Percentiles rank a stretch among this genome's conserved stretches.
These are phyloP conservation scores for Akanthomyces lecanii DNA, from an alignment of 2,329 filamentous ascomycete genomes.

Conservation along the genomic window DNA sequence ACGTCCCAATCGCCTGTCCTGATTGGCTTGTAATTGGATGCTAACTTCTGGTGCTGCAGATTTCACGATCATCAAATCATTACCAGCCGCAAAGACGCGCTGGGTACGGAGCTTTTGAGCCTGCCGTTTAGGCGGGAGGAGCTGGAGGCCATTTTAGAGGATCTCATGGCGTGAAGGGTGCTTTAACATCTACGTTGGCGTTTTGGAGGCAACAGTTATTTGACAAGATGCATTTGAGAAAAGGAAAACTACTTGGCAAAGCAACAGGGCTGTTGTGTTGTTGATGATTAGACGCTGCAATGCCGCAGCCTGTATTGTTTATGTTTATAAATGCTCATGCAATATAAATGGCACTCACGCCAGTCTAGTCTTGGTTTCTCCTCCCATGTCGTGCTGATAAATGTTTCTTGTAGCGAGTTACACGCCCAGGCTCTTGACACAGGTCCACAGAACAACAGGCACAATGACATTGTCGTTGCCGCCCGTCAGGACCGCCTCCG, in stretches of 20 bases:
- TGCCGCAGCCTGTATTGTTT: not conserved
- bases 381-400: too few species aligned
- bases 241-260: too few species aligned
- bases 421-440: constrained; percentile 72
- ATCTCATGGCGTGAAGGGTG: constrained; percentile 39
- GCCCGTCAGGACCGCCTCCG: constrained; percentile 91
- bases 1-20: constrained; percentile 28
- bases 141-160: constrained; percentile 82
- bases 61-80: constrained; percentile 99
- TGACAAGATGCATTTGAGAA: not conserved
- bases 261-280: not conserved
- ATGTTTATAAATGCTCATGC: not conserved
- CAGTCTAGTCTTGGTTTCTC: not conserved
- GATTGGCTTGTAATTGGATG: not conserved
- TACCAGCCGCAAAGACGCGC: constrained; percentile 76
- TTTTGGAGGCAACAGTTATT: not conserved
- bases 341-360: not conserved
- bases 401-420: constrained; percentile 26
- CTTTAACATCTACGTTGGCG: not conserved
- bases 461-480: constrained; percentile 99
- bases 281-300: not conserved
- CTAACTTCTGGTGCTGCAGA: constrained; percentile 39
- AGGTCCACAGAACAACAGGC: constrained; percentile 85
- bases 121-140: constrained; percentile 86
- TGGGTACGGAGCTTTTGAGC: constrained; percentile 80